Conservation (phyloP, 2,329 filamentous ascomycete species). For the Lasiodiplodia citricola region DNA sequence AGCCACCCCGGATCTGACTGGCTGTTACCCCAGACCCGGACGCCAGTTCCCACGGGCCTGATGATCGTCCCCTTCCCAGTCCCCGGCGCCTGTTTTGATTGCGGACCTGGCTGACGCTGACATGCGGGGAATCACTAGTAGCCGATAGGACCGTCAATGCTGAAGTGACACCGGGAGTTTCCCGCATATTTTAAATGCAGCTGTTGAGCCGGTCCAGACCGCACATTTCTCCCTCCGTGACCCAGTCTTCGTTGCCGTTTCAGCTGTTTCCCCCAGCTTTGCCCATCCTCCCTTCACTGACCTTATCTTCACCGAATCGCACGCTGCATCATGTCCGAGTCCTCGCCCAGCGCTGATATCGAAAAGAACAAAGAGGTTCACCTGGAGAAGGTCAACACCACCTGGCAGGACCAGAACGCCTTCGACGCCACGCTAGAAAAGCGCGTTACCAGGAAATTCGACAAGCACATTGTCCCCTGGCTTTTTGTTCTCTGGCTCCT, state of each 20-base stretch:
- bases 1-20: conserved; percentile 18
- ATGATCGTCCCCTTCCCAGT: neutral
- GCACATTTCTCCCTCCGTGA: neutral
- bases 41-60: neutral
- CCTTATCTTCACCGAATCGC: neutral
- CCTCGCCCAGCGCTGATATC: neutral
- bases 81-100: conserved; percentile 20
- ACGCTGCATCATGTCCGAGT: conserved; percentile 9
- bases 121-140: conserved; percentile 6
- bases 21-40: conserved; percentile 14
- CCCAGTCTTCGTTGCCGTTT: neutral
- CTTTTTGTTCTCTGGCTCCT: conserved; percentile 54
- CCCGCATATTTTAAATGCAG: neutral
- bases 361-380: conserved; percentile 23
- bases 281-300: neutral
- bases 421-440: conserved; percentile 35
- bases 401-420: conserved; percentile 24
- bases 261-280: neutral
- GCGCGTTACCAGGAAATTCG: conserved; percentile 49
- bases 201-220: neutral
- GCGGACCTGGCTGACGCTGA: conserved; percentile 7
- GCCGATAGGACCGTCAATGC: conserved; percentile 8
- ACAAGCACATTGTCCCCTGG: conserved; percentile 52
- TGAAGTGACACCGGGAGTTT: neutral
- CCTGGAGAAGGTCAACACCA: conserved; percentile 29